A percentile compares a stretch with the other conserved stretches of the same genome.
Conservation (phyloP, 306 rosid species). For the Prunus persica region DNA sequence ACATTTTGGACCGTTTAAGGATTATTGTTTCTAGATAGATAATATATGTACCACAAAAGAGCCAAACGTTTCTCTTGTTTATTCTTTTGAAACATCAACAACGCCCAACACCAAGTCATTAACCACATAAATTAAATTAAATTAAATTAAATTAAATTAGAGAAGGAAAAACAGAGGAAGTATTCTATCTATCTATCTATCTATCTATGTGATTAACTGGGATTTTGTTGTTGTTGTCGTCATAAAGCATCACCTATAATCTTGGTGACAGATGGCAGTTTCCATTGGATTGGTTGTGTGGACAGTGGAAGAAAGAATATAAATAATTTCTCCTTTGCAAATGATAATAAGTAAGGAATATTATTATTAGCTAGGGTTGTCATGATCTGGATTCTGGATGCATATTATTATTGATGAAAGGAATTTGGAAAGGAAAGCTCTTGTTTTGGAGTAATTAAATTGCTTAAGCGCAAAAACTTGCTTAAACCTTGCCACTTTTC, state of each 20-base stretch:
- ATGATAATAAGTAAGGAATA: slow-evolving; percentile 1
- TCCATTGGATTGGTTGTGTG: no score
- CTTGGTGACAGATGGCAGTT: neutral
- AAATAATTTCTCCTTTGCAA: neutral
- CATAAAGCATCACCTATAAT: no score
- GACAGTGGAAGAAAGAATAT: no score
- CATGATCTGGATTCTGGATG: slow-evolving; percentile 21
- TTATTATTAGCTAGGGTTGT: neutral
- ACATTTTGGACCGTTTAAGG: slow-evolving; percentile 3
- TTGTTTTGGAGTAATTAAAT: slow-evolving; percentile 34
- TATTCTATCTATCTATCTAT: neutral
- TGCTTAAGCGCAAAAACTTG: slow-evolving; percentile 86
- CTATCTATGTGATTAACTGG: no score
- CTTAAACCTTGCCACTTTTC: slow-evolving; percentile 18
- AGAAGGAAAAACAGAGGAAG: neutral
- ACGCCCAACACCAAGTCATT: neutral
- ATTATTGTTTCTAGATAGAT: neutral
- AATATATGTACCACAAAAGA: neutral
- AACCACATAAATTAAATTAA: neutral
- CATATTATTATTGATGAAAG: no score
- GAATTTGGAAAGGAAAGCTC: slow-evolving; percentile 34
- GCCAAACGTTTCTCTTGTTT: neutral
- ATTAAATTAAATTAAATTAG: neutral
- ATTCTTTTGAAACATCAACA: neutral
- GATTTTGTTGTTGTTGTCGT: no score